phyloP scores from a whole-genome alignment of 2,329 filamentous ascomycete genomes.

The Xylariaceae sp. region DNA sequence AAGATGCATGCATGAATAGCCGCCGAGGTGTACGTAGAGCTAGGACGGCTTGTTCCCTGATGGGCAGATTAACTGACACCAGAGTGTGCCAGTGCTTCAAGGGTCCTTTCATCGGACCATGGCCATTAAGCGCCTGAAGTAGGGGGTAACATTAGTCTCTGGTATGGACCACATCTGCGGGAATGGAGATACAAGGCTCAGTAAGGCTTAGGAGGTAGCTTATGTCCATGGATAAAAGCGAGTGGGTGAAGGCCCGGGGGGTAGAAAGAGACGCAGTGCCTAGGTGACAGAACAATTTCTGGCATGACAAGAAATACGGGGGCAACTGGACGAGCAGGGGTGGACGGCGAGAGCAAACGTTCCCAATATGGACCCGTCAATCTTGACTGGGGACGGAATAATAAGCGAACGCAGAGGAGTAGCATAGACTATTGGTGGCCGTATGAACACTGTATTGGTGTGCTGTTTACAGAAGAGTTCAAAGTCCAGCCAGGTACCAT shows the following conservation, averaged over 20 bases:
- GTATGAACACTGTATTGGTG: conserved; percentile 20
- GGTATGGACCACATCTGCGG: conserved; percentile 13
- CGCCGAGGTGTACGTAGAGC: conserved; percentile 21
- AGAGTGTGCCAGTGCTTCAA: conserved; percentile 15
- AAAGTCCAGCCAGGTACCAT: conserved; percentile 13
- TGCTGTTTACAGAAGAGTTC: conserved; percentile 10
- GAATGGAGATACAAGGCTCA: conserved; percentile 19
- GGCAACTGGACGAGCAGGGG: conserved; percentile 22
- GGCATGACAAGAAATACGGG: conserved; percentile 18
- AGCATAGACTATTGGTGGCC: conserved; percentile 10
- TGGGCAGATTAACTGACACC: conserved; percentile 20
- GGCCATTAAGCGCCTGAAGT: conserved; percentile 25
- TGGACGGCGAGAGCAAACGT: conserved; percentile 13
- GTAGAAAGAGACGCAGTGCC: conserved; percentile 7
- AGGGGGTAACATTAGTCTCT: conserved; percentile 16
- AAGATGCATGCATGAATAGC: conserved; percentile 29
- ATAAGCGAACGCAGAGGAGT: conserved; percentile 16
- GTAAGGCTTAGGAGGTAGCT: conserved; percentile 16
- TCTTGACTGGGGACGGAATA: conserved; percentile 22
- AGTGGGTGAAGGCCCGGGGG: conserved; percentile 15
- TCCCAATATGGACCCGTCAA: conserved; percentile 17
- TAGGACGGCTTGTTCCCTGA: conserved; percentile 8
- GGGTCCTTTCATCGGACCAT: conserved; percentile 10
- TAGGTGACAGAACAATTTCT: conserved; percentile 3
- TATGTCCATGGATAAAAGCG: neutral